These are phyloP conservation scores for Coffea humblotiana DNA, from an alignment of 305 asterid genomes.

Conservation along the genomic window DNA sequence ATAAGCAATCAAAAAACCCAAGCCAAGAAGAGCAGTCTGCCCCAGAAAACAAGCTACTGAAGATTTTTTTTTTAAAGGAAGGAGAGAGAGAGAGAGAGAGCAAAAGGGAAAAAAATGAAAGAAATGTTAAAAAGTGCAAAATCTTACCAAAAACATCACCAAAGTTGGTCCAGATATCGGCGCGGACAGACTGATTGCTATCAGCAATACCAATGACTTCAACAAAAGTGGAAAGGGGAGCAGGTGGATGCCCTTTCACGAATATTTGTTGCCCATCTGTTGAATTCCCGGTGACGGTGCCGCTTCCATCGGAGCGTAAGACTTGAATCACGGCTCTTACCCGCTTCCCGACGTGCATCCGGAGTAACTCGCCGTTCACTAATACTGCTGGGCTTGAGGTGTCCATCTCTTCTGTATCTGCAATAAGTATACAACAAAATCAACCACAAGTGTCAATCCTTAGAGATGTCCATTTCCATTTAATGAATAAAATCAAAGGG, in stretches of 20 bases:
- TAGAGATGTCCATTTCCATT: no score
- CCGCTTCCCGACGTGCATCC: slow-evolving; percentile 64
- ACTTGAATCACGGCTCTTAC: slow-evolving; percentile 89
- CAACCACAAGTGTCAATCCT: background rate
- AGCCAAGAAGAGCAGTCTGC: no score
- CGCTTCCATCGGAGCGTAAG: slow-evolving; percentile 64
- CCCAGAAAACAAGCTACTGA: no score
- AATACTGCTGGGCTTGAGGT: slow-evolving; percentile 86
- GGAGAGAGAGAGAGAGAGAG: no score
- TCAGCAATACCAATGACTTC: slow-evolving; percentile 94
- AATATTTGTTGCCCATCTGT: slow-evolving; percentile 76
- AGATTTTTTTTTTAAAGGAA: no score
- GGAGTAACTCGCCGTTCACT: slow-evolving; percentile 77
- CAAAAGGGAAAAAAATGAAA: no score
- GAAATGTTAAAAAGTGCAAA: no score
- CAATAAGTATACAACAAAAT: background rate
- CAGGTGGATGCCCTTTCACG: slow-evolving; percentile 67
- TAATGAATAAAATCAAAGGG: no score
- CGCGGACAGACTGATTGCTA: slow-evolving; percentile 58
- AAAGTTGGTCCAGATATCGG: slow-evolving; percentile 79
- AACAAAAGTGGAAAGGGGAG: slow-evolving; percentile 64
- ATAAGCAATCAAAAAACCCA: no score
- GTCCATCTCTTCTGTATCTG: slow-evolving; percentile 49
- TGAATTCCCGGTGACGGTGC: slow-evolving; percentile 67
- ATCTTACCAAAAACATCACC: slow-evolving; percentile 71